Evolutionary conservation across 352 stramenopile genomes (phyloP), one percentile per base, ranked within the genome.

Genomic region (Globisporangium acanthophoron): DNA sequence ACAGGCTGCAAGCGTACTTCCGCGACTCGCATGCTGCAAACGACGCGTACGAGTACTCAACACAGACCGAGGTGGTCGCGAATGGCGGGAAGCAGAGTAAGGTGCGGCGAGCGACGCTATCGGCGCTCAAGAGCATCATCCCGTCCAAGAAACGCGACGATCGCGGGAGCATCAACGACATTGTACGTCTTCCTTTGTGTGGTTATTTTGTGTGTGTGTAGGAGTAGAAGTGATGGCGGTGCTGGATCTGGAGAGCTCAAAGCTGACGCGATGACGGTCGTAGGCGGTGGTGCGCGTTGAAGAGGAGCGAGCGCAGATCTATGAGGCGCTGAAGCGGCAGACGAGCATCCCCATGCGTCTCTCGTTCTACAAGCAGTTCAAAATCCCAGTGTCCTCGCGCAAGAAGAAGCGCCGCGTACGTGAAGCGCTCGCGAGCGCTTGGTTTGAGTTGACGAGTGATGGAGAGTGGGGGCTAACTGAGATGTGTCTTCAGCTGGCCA

Each of bases 391-490:
- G 12, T 51, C 60, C 7, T 79, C 70, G 41, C 88, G 85, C 47
- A 87, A 71, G 62, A 91, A 88, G 70, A 93, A 93, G 56, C 78
- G 70, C 59, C 76, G 66, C 52, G 79, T 87, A 33, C 46, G 73
- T 64, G 9, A 1, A 27, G 8, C 16, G 37, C 16, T 33, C 80
- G 67, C 61, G 85, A 20, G 65, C 70, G 1, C 68, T 71, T 87
- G 35, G 48, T 5, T 39, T 27, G 24, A 27, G 24, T 27, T 27
- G 24, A 27, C 24, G 24, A 27, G 46, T 20, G 24, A 8, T 1
- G 21, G 15, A 18, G 47, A 9, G 16, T 13, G 24, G n/a, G 1
- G 18, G 5, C 27, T 20, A 5, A 39, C 47, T 27, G 47, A 40
- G 5, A 21, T 56, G 5, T 13, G 18, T 15, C 5, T 24, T 1